phyloP scores from a whole-genome alignment of 495 filamentous ascomycete genomes.

The Xylaria telfairii region DNA sequence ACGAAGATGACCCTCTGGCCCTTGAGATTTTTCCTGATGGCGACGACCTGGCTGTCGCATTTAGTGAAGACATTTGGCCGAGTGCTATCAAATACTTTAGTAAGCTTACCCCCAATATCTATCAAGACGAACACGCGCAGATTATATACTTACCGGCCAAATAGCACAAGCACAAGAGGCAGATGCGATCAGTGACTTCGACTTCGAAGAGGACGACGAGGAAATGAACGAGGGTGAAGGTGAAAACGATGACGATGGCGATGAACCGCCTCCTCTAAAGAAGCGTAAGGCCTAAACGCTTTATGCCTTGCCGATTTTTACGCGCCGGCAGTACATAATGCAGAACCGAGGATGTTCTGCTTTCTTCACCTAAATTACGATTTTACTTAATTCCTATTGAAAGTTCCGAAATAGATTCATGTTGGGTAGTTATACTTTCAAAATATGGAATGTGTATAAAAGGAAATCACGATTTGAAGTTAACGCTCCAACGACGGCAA shows the following conservation, averaged over 20 bases:
- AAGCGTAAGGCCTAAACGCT: conserved; percentile 49
- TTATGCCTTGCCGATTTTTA: too few species aligned
- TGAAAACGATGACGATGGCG: conserved; percentile 51
- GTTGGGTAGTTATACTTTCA: background rate
- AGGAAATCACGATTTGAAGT: background rate
- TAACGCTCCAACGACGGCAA: background rate
- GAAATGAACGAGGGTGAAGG: conserved; percentile 42
- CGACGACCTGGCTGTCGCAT: conserved; percentile 75
- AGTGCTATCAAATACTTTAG: conserved; percentile 89
- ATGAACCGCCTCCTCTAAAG: conserved; percentile 51
- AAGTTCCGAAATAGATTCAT: background rate
- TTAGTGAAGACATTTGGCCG: conserved; percentile 88
- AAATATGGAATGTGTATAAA: background rate
- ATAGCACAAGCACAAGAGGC: conserved; percentile 68
- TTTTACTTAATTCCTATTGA: conserved; percentile 8
- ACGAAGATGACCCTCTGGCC: conserved; percentile 57
- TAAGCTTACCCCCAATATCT: conserved; percentile 54
- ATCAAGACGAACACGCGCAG: background rate
- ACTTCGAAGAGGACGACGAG: conserved; percentile 63
- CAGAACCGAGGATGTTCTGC: background rate
- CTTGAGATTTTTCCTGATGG: conserved; percentile 82
- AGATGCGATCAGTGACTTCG: conserved; percentile 60
- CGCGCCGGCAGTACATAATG: background rate
- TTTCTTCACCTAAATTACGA: background rate
- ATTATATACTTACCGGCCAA: conserved; percentile 23